phyloP scores from a whole-genome alignment of 129 eudicot species.

The Flaveria linearis region DNA sequence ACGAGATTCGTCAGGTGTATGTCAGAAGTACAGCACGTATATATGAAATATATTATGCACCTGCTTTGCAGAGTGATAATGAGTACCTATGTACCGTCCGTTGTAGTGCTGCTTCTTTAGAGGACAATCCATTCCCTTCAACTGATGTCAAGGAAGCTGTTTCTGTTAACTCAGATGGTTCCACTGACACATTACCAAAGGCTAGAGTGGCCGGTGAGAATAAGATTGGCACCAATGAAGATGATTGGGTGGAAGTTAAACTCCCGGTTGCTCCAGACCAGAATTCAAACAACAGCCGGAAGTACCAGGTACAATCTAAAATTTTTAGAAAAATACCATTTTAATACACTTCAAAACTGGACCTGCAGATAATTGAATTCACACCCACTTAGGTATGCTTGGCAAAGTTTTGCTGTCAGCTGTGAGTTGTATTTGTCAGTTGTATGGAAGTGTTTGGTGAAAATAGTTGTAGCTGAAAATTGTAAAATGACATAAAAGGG shows the following conservation, averaged over 20 bases:
- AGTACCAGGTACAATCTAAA: conserved; percentile 45
- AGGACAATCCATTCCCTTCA: conserved; percentile 41
- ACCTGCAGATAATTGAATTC: background rate
- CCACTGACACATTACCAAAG: conserved; percentile 27
- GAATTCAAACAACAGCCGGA: conserved; percentile 17
- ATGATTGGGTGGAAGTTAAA: conserved; percentile 92
- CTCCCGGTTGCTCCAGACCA: conserved; percentile 39
- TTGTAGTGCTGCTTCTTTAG: conserved; percentile 64
- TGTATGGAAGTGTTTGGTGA: background rate
- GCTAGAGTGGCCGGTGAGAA: conserved; percentile 35
- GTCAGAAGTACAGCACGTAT: conserved; percentile 81
- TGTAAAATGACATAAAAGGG: background rate
- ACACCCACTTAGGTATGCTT: background rate
- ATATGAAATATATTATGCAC: conserved; percentile 73
- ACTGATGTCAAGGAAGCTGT: conserved; percentile 39
- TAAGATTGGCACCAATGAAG: conserved; percentile 49
- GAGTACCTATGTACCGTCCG: conserved; percentile 94
- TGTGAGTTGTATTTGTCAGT: background rate
- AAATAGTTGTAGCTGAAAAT: background rate
- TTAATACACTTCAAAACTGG: background rate
- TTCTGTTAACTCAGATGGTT: conserved; percentile 19
- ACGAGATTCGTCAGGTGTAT: conserved; percentile 76
- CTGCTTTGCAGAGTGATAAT: conserved; percentile 43
- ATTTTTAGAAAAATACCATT: background rate
- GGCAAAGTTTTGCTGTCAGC: background rate